Evolutionary conservation across 1,139 yeast species (phyloP), one percentile per base, ranked within the genome.

Genomic region (Hansenula sp.): DNA sequence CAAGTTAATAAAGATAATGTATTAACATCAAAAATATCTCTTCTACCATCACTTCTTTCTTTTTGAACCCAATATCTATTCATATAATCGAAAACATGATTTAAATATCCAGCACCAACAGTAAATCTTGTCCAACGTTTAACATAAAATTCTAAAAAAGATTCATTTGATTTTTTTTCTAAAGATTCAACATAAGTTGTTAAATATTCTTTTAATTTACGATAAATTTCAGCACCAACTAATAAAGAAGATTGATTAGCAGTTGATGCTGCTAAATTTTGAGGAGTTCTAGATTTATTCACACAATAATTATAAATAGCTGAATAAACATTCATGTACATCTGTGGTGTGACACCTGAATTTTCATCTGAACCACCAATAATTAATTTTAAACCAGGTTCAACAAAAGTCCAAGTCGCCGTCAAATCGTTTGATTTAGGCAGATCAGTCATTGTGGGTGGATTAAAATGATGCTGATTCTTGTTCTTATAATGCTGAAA

Each of bases 1-100:
- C 99, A 94, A 40, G 88, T 82, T 49, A 89, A 73, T 45, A 92
- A 68, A 41, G 96, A 84, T 51, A 92, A 69, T 1, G 97, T 89
- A 57, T 87, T 82, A 29, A 94, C 95, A 62, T 94, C 98, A 61
- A 82, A 88, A 37, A 92, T 80, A 55, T 88, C 89, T 50, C 90
- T 75, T 55, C 88, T 79, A n/a, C 97, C 97, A 59, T 92, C 97
- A 33, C 90, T 86, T 56, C 97, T 76, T 62, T 92, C 97, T 59
- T 95, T 89, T 56, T 85, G 88, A 37, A 94, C 97, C 98, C 98
- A 94, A 64, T 92, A 92, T 49, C 97, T 77, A 62, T 94, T 94
- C 77, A 94, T 81, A 62, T 94, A 94, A 60, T 90, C 96, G 59
- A 92, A 88, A 24, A 94, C 94, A 61, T 94, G 95, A 62, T 89